Base-by-base conservation (phyloP, 805 yeast species). In the Torulaspora maleeae region DNA sequence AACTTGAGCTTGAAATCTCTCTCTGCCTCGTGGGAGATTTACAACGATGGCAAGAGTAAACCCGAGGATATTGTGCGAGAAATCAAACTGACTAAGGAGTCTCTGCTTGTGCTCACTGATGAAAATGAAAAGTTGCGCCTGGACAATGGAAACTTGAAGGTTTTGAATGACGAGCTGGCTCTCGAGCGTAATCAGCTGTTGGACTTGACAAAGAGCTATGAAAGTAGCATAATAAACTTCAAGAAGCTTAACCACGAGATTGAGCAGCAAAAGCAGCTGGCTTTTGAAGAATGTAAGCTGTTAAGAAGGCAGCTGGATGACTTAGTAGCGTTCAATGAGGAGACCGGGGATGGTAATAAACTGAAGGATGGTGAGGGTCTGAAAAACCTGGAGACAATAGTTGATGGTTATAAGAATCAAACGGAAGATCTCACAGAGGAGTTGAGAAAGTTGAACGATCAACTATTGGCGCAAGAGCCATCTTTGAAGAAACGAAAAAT, bases 271-370 rank as follows among this genome's bases (percentile, higher is more conserved):
- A 72, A 72, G 41, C 56, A 67, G 2, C 64, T 83, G 35, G 75
- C 81, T n/a, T 55, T 67, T 19, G 78, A 77, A 49, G 90, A 84
- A 56, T 73, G 80, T 24, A 77, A 72, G 43, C 72, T 80, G 46
- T 64, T 84, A 43, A 69, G 84, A 47, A 71, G 70, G 33, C 82
- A 80, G 60, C 59, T 83, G 41, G 74, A 79, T 43, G 73, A 72
- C 25, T 58, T 77, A 37, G 82, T 51, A 15, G 34, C 49, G 2
- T 46, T 51, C 27, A 38, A 50, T 9, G 41, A 40, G n/a, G 38
- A 58, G 33, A 58, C 56, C 8, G 54, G 53, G 34, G 44, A 54
- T 11, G 41, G 45, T 11, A 55, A 59, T 36, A 53, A 56, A 10
- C 38, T 27, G 9, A 38, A 41, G 13, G 37, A 49, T 24, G 38